Base-by-base conservation (phyloP, 164 flowering plant genomes). In the Warburgia ugandensis region DNA sequence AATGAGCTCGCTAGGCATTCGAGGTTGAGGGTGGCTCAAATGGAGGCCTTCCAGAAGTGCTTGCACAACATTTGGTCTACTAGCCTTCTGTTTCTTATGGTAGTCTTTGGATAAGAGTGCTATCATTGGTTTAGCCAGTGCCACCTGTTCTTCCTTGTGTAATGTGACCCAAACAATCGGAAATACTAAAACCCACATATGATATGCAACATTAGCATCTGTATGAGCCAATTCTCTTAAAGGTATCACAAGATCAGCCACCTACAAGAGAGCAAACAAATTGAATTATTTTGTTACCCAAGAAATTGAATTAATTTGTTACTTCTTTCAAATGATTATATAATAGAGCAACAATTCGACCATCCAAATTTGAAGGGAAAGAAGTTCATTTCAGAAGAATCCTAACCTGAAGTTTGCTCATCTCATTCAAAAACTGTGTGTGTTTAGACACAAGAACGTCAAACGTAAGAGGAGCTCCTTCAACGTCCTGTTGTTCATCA, bases 161-260 rank as follows among this genome's bases (percentile, higher is more conserved):
- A 94, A 66, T 52, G 94, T 84, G 52, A 81, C 88, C 99, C 99
- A 94, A 11, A 94, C 97, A 73, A 94, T 94, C n/a, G 99, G 99
- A 71, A 89, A 94, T 20, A 94, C 96, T 68, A 89, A 64, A 13
- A 94, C 97, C 99, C 99, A 94, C 67, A 94, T 60, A 72, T 84
- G 95, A 61, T 86, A 94, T 28, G 97, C 95, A 56, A 94, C 95
- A 76, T 89, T 83, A 9, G 99, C 79, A 76, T 94, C 99, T 22
- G 75, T 76, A 64, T 89, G 99, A 52, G 99, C 95, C 54, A 94
- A 69, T 68, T 94, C 99, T 70, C 96, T 83, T 52, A 94, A 62
- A 20, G 99, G 94, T 63, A 81, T 56, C 56, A 94, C 59, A 52
- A 94, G 88, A 72, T 94, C 99, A 58, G 80, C 77, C 62, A 94